Percentiles rank a stretch among this genome's conserved stretches.
These are phyloP conservation scores for Xylariaceae sp. DNA, from an alignment of 2,329 filamentous ascomycete species.

Conservation along the genomic window DNA sequence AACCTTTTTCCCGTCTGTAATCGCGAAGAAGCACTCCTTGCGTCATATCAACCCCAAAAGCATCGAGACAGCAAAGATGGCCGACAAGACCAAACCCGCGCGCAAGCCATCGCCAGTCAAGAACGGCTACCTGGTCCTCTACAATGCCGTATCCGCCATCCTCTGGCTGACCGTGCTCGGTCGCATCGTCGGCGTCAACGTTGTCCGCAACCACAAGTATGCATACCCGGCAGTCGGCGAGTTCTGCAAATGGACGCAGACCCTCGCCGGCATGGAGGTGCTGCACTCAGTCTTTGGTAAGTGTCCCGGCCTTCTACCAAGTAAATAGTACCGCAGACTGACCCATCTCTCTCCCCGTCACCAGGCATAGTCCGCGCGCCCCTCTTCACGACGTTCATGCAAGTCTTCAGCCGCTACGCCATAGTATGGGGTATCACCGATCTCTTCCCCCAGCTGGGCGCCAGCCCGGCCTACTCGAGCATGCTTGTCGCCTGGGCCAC, in stretches of 20 bases:
- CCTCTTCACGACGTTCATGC: conserved; percentile 79
- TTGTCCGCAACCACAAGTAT: conserved; percentile 49
- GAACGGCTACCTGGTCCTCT: conserved; percentile 72
- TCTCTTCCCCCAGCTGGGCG: conserved; percentile 65
- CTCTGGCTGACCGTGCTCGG: conserved; percentile 77
- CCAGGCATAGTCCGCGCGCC: conserved; percentile 81
- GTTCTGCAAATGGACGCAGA: conserved; percentile 78
- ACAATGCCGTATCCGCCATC: conserved; percentile 74
- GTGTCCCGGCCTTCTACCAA: conserved; percentile 20
- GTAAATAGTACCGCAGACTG: conserved; percentile 3
- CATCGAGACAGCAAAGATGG: conserved; percentile 15
- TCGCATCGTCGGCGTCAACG: conserved; percentile 56
- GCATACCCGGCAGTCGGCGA: conserved; percentile 61
- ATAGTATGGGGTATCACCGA: conserved; percentile 84
- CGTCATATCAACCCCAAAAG: conserved; percentile 1
- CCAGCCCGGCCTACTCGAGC: conserved; percentile 54
- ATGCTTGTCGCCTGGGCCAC: conserved; percentile 86
- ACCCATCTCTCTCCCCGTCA: neutral
- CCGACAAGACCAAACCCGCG: conserved; percentile 16
- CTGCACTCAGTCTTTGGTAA: conserved; percentile 73
- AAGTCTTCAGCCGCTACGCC: conserved; percentile 81
- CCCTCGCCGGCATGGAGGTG: conserved; percentile 76
- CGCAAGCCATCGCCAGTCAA: conserved; percentile 43
- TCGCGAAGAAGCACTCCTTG: neutral
- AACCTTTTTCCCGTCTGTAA: too few relatives aligned